Conservation (phyloP, 192 early-diverging fungal species). For the Entomortierella lignicola region DNA sequence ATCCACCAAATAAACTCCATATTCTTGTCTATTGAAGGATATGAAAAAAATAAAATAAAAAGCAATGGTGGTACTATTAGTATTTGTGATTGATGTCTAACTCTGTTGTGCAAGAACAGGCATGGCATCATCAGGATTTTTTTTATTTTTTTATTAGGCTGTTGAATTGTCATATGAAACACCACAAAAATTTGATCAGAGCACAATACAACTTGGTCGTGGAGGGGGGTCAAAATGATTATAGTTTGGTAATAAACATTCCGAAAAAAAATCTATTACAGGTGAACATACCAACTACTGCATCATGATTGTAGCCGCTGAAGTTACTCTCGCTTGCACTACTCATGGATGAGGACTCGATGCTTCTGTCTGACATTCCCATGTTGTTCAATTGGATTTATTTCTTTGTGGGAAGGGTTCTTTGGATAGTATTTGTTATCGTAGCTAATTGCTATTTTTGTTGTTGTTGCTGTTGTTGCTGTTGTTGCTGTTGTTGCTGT, state of each 20-base stretch:
- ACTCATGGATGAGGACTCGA: slow-evolving; percentile 25
- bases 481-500: no score
- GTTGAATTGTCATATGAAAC: slow-evolving; percentile 16
- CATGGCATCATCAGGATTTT: no score
- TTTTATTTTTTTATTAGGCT: no score
- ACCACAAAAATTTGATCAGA: neutral
- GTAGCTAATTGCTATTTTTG: no score
- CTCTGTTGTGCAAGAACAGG: no score
- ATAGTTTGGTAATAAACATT: neutral
- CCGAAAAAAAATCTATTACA: neutral
- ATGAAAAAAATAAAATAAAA: neutral
- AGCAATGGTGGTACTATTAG: neutral
- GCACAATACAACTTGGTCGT: no score
- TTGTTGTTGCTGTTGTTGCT: neutral
- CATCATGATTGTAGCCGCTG: slow-evolving; percentile 43
- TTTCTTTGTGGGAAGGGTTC: neutral
- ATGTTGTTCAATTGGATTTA: neutral
- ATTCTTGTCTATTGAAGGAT: slow-evolving; percentile 23
- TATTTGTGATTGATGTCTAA: no score
- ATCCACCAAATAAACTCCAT: slow-evolving; percentile 54
- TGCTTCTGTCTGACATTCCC: slow-evolving; percentile 26
- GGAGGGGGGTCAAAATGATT: no score
- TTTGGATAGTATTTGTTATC: no score
- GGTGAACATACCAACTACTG: slow-evolving; percentile 29
- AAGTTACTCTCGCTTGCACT: slow-evolving; percentile 42